A percentile compares a stretch with the other conserved stretches of the same genome.
These are phyloP conservation scores for Hordeum pubiflorum DNA, from an alignment of 202 grass and related monocot species.

Conservation along the genomic window DNA sequence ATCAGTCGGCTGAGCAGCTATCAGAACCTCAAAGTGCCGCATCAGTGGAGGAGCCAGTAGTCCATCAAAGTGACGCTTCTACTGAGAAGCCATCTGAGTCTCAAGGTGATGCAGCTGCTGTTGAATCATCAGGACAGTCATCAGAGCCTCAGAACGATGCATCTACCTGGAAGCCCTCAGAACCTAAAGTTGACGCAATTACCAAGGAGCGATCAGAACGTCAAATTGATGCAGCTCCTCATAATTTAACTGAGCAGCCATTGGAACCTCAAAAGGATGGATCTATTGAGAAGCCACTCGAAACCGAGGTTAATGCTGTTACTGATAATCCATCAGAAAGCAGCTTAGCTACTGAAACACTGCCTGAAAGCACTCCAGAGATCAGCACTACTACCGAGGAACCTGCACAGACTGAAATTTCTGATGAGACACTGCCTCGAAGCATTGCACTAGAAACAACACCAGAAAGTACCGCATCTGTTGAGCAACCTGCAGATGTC, in stretches of 20 bases:
- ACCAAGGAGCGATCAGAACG: conserved; percentile 17
- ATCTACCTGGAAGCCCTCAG: background rate
- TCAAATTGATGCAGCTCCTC: conserved; percentile 14
- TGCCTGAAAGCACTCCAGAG: conserved; percentile 11
- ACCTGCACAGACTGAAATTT: background rate
- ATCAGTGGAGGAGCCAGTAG: conserved; percentile 4
- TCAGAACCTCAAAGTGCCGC: conserved; percentile 3
- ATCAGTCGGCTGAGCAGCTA: conserved; percentile 10
- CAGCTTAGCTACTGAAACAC: conserved; percentile 21
- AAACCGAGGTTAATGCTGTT: background rate
- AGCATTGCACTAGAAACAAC: conserved; percentile 29
- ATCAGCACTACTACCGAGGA: background rate
- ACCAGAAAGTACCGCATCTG: background rate
- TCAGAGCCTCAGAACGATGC: background rate
- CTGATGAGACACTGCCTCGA: conserved; percentile 12
- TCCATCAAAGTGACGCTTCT: background rate
- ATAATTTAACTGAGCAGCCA: conserved; percentile 2
- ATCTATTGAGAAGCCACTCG: conserved; percentile 21
- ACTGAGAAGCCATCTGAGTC: background rate
- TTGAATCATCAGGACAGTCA: background rate
- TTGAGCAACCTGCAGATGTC: background rate
- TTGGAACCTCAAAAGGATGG: conserved; percentile 21
- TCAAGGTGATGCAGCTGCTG: conserved; percentile 10
- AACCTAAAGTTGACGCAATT: conserved; percentile 9
- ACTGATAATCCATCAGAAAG: conserved; percentile 26